Evolutionary conservation across 73 alveolate species (phyloP).

Genomic region (Uronychia binucleata): DNA sequence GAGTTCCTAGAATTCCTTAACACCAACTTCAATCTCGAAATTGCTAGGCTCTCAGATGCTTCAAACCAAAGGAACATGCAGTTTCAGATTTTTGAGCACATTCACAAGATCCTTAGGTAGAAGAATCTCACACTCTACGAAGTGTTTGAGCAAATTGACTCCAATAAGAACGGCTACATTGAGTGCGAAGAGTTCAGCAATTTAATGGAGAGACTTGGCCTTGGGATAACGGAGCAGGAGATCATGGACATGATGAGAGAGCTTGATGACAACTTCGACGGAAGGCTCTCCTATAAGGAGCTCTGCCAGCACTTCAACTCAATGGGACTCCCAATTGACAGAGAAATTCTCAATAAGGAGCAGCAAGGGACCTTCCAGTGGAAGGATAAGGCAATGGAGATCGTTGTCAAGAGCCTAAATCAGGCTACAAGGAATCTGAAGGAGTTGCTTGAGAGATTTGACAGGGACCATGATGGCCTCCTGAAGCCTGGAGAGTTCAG

Average conservation of each 20-base stretch:
- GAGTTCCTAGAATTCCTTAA: constrained; percentile 46
- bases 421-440: constrained; percentile 20
- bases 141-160: constrained; percentile 54
- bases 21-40: constrained; percentile 10
- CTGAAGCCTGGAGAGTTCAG: constrained; percentile 45
- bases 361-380: constrained; percentile 15
- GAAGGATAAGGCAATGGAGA: constrained; percentile 56
- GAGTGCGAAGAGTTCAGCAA: constrained; percentile 51
- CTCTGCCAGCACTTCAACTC: constrained; percentile 20
- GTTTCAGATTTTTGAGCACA: constrained; percentile 55
- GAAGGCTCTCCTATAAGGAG: constrained; percentile 49
- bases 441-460: constrained; percentile 31
- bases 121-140: constrained; percentile 43
- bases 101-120: constrained; percentile 29
- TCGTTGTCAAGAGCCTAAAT: constrained; percentile 28
- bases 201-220: constrained; percentile 52
- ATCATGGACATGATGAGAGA: constrained; percentile 47
- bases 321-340: constrained; percentile 29
- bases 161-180: constrained; percentile 44
- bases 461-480: constrained; percentile 40
- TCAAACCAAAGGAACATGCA: constrained; percentile 1
- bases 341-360: background rate
- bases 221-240: constrained; percentile 36
- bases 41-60: constrained; percentile 7
- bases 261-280: constrained; percentile 63